A percentile compares a stretch with the other conserved stretches of the same genome.
These are phyloP conservation scores for Houttuynia cordata DNA, from an alignment of 164 flowering plant species.

Conservation along the genomic window DNA sequence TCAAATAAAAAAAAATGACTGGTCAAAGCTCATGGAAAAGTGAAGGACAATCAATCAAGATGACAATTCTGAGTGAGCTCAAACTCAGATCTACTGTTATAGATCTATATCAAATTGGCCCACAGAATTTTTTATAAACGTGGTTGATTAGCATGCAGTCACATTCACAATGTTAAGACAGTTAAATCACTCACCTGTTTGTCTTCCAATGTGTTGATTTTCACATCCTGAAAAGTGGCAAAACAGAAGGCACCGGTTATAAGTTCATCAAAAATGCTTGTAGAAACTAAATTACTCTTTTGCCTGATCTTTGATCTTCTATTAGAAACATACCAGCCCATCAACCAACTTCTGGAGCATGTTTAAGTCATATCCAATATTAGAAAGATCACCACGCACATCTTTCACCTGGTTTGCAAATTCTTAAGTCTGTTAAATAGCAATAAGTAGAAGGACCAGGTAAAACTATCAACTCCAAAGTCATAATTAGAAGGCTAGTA, in stretches of 20 bases:
- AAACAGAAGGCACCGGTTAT: not conserved
- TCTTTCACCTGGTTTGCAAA: conserved; percentile 41
- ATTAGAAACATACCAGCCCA: conserved; percentile 15
- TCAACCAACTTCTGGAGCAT: conserved; percentile 34
- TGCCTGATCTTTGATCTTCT: not conserved
- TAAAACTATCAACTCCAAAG: not conserved
- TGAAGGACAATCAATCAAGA: too few relatives aligned
- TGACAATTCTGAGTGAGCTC: too few relatives aligned
- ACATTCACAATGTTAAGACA: too few relatives aligned
- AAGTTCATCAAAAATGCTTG: not conserved
- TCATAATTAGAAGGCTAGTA: not conserved
- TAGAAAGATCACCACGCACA: conserved; percentile 36
- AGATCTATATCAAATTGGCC: too few relatives aligned
- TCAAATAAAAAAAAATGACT: too few relatives aligned
- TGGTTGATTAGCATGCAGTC: too few relatives aligned
- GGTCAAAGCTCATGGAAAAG: too few relatives aligned
- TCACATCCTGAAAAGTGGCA: conserved; percentile 48
- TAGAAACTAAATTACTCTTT: too few relatives aligned
- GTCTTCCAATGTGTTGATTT: conserved; percentile 39
- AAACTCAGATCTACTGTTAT: too few relatives aligned
- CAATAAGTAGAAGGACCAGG: not conserved
- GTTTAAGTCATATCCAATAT: conserved; percentile 36
- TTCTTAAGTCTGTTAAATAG: not conserved
- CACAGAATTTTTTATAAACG: too few relatives aligned
- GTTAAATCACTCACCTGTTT: conserved; percentile 52